A percentile compares a stretch with the other conserved stretches of the same genome.
phyloP scores from a whole-genome alignment of 371 early-diverging fungal species.

The Mucor piriformis region DNA sequence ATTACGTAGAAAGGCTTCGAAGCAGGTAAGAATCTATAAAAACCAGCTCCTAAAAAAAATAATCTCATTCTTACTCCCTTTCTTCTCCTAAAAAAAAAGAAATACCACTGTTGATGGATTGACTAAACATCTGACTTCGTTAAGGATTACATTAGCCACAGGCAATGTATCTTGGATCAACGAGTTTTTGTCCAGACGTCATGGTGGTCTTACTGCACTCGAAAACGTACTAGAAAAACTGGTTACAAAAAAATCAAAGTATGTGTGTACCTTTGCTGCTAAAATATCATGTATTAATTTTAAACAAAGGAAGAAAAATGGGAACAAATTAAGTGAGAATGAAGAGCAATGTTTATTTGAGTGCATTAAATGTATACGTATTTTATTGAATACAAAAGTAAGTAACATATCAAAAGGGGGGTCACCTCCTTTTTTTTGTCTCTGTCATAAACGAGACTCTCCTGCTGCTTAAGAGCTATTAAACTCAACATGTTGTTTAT shows the following conservation, averaged over 20 bases:
- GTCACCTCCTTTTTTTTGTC: background rate
- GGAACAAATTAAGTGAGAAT: conserved; percentile 15
- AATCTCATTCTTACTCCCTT: background rate
- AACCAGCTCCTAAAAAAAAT: background rate
- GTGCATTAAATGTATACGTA: conserved; percentile 63
- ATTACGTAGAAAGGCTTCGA: conserved; percentile 43
- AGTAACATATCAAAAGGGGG: background rate
- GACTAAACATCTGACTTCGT: conserved; percentile 54
- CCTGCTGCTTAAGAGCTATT: too few relatives aligned
- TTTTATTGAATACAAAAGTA: conserved; percentile 63
- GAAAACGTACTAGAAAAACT: conserved; percentile 59
- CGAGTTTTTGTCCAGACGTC: conserved; percentile 56
- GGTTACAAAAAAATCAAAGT: conserved; percentile 50
- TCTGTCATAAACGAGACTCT: background rate
- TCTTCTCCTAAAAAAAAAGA: conserved; percentile 17
- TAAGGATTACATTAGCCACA: conserved; percentile 53
- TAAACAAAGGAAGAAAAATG: conserved; percentile 20
- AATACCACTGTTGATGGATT: conserved; percentile 43
- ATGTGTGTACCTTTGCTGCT: conserved; percentile 1
- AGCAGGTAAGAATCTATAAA: conserved; percentile 32
- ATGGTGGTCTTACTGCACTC: conserved; percentile 53
- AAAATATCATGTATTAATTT: background rate
- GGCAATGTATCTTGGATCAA: conserved; percentile 62
- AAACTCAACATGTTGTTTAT: background rate
- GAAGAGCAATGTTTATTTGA: conserved; percentile 52